Evolutionary conservation across 495 filamentous ascomycete genomes (phyloP).

Genomic region (Darksidea phi): DNA sequence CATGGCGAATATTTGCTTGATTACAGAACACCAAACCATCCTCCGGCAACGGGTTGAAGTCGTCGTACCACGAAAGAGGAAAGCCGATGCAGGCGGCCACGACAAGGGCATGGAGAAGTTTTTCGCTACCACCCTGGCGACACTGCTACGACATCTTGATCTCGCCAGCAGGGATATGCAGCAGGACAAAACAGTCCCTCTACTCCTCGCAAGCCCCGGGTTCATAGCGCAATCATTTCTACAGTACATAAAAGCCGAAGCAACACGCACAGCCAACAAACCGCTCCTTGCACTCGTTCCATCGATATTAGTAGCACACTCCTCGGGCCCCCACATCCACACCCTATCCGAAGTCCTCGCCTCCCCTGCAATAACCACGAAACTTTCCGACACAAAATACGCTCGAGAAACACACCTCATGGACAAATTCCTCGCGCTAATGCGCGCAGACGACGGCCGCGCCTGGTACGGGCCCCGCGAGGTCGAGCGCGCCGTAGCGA

Average conservation of each 20-base stretch:
- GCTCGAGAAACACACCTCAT: conserved; percentile 80
- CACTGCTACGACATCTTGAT: conserved; percentile 75
- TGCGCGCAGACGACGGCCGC: conserved; percentile 81
- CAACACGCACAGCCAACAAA: conserved; percentile 62
- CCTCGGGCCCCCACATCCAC: conserved; percentile 79
- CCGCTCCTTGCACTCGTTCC: conserved; percentile 41
- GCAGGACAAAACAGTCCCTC: conserved; percentile 52
- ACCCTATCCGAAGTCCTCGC: conserved; percentile 81
- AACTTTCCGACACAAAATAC: conserved; percentile 81
- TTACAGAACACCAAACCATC: conserved; percentile 87
- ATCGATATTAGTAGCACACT: conserved; percentile 74
- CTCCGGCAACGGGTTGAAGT: conserved; percentile 84
- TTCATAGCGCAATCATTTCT: conserved; percentile 81
- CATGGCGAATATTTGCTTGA: conserved; percentile 85
- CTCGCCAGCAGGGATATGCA: conserved; percentile 51
- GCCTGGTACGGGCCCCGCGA: conserved; percentile 90
- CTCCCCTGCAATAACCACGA: conserved; percentile 69
- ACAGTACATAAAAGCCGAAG: conserved; percentile 72
- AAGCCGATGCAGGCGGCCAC: conserved; percentile 37
- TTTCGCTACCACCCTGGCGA: conserved; percentile 72
- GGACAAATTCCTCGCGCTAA: conserved; percentile 76
- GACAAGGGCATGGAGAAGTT: conserved; percentile 70
- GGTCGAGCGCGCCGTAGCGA: conserved; percentile 80
- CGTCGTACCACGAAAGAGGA: conserved; percentile 70
- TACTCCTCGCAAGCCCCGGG: conserved; percentile 87